These are phyloP conservation scores for Mortierella sp. DNA, from an alignment of 371 early-diverging fungal genomes.

Conservation along the genomic window DNA sequence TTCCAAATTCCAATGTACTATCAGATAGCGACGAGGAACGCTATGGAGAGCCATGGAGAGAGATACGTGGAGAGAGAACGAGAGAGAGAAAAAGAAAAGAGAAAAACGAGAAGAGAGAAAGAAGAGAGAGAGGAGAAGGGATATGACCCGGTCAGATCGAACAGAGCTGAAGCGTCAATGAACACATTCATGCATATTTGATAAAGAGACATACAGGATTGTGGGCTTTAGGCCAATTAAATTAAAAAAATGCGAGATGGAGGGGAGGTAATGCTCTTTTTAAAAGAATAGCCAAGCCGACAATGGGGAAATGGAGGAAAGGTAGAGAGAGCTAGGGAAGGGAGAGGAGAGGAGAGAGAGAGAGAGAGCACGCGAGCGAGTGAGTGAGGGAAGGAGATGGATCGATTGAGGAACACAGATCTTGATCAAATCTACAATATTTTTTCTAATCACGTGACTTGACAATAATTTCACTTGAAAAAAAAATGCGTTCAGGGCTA, in stretches of 20 bases:
- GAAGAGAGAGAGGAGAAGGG: background rate
- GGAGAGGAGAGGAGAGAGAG: conserved; percentile 1
- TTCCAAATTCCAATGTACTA: conserved; percentile 5
- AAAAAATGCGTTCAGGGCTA: too few species aligned
- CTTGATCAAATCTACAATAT: background rate
- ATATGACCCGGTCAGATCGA: conserved; percentile 3
- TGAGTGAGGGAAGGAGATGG: background rate
- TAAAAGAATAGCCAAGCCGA: background rate
- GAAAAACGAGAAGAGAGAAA: background rate
- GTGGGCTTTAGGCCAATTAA: background rate
- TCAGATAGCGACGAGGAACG: background rate
- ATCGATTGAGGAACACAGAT: conserved; percentile 2
- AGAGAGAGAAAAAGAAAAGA: background rate
- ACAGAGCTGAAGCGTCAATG: background rate
- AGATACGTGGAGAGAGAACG: background rate
- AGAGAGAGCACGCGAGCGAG: background rate
- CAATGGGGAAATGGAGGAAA: conserved; percentile 5
- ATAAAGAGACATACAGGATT: conserved; percentile 5
- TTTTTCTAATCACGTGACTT: background rate
- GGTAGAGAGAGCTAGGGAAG: background rate
- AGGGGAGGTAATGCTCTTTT: background rate
- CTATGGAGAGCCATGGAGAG: conserved; percentile 3
- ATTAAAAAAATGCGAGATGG: background rate
- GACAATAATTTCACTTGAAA: too few species aligned
- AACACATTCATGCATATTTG: conserved; percentile 1